Conservation (phyloP, 371 early-diverging fungal genomes). For the Circinella umbellata region DNA sequence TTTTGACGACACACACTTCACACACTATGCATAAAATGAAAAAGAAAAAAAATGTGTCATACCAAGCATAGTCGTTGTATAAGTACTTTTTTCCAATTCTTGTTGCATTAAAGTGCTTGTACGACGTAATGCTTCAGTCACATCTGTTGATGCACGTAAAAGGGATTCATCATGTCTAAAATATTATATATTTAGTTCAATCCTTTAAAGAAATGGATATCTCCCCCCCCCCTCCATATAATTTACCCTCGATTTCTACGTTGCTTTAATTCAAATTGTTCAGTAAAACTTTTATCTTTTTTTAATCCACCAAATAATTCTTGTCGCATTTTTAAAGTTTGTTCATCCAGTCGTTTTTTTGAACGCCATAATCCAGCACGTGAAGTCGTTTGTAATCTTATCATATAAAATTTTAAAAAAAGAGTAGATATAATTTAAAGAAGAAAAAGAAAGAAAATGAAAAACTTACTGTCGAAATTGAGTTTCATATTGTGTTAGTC, state of each 20-base stretch:
- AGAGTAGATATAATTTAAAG: too few species aligned
- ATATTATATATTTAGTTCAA: not conserved
- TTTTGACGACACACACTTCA: too few species aligned
- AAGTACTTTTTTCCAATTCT: slow-evolving; percentile 74
- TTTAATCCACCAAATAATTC: slow-evolving; percentile 54
- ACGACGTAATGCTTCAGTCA: slow-evolving; percentile 68
- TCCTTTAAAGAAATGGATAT: not conserved
- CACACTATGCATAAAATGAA: not conserved
- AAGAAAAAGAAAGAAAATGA: too few species aligned
- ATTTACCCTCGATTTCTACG: slow-evolving; percentile 38
- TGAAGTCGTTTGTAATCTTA: slow-evolving; percentile 52
- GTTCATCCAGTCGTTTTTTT: slow-evolving; percentile 60
- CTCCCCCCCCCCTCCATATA: too few species aligned
- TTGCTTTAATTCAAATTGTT: slow-evolving; percentile 46
- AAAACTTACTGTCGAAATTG: slow-evolving; percentile 62
- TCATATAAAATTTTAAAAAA: too few species aligned
- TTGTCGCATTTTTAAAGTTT: slow-evolving; percentile 60
- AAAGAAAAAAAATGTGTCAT: slow-evolving; percentile 7
- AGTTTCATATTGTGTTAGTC: slow-evolving; percentile 60
- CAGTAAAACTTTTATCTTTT: slow-evolving; percentile 36
- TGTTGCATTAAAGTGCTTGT: slow-evolving; percentile 75
- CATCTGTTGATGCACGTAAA: slow-evolving; percentile 57
- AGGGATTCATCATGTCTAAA: slow-evolving; percentile 46
- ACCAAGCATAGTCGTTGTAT: slow-evolving; percentile 71
- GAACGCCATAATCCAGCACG: slow-evolving; percentile 62